phyloP scores from a whole-genome alignment of 768 basidiomycete species.

The Agaricus sinodeliciosus region DNA sequence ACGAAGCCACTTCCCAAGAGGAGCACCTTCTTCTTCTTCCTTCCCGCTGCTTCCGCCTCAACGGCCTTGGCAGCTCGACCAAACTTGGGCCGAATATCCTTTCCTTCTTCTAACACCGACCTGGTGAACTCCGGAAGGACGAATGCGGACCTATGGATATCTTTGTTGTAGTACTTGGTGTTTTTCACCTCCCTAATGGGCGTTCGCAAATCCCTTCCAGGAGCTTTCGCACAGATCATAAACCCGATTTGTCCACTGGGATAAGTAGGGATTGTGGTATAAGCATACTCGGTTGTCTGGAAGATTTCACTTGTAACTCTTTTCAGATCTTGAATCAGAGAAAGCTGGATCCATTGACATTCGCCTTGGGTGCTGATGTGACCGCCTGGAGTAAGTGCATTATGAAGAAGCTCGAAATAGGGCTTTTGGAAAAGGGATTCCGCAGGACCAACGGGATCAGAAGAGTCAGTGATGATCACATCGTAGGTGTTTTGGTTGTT shows the following conservation, averaged over 20 bases:
- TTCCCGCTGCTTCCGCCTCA: constrained; percentile 17
- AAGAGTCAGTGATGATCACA: constrained; percentile 98
- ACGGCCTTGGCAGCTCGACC: constrained; percentile 50
- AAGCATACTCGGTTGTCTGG: constrained; percentile 82
- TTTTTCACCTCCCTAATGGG: constrained; percentile 66
- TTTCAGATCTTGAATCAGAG: constrained; percentile 74
- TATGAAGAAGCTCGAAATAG: constrained; percentile 92
- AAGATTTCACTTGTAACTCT: constrained; percentile 69
- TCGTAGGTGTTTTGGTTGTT: constrained; percentile 88
- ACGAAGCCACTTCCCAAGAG: constrained; percentile 95
- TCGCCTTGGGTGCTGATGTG: constrained; percentile 95
- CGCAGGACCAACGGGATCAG: constrained; percentile 95
- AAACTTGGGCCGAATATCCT: constrained; percentile 67
- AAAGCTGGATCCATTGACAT: constrained; percentile 90
- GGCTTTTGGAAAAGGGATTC: constrained; percentile 92
- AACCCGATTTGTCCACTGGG: constrained; percentile 98
- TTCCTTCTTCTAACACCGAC: constrained; percentile 64
- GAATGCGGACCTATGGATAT: constrained; percentile 79
- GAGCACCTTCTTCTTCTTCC: constrained; percentile 63
- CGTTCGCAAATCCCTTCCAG: constrained; percentile 58
- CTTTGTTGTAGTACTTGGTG: constrained; percentile 81
- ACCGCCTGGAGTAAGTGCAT: constrained; percentile 84
- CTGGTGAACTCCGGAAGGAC: constrained; percentile 90
- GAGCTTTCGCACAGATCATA: constrained; percentile 79
- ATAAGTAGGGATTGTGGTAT: constrained; percentile 95